Conservation (phyloP, 805 yeast species). For the Hagleromyces aurorensis region DNA sequence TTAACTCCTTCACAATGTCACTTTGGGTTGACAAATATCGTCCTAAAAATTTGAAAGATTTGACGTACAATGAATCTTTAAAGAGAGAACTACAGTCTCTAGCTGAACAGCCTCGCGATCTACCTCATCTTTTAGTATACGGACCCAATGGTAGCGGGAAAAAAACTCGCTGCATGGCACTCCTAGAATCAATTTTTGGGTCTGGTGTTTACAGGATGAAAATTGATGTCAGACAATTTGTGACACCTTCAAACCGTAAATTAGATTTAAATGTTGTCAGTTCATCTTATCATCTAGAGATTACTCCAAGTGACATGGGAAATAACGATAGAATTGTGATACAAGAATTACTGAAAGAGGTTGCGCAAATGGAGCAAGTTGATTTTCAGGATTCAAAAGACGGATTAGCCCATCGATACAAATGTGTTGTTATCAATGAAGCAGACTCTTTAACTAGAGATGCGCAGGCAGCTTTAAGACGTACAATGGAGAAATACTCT, state of each 20-base stretch:
- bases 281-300: conserved; percentile 83
- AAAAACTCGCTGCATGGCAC: conserved; percentile 81
- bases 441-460: conserved; percentile 86
- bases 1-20: conserved; percentile 47
- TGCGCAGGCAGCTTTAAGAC: conserved; percentile 91
- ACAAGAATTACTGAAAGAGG: conserved; percentile 86
- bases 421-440: conserved; percentile 81
- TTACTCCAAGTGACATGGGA: conserved; percentile 96
- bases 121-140: conserved; percentile 86
- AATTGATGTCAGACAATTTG: conserved; percentile 82
- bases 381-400: conserved; percentile 50
- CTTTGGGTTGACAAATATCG: conserved; percentile 96
- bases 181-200: conserved; percentile 76
- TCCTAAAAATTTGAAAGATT: conserved; percentile 55
- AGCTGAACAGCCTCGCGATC: conserved; percentile 42
- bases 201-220: conserved; percentile 73
- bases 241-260: conserved; percentile 65
- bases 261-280: conserved; percentile 90
- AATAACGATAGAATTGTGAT: conserved; percentile 91
- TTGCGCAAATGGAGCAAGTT: conserved; percentile 94
- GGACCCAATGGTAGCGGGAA: conserved; percentile 98
- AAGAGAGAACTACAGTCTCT: conserved; percentile 53
- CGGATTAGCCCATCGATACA: conserved; percentile 48
- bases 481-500: conserved; percentile 95
- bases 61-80: conserved; percentile 61